Conservation (phyloP, 2,329 filamentous ascomycete genomes). For the Daldinia eschscholtzii region DNA sequence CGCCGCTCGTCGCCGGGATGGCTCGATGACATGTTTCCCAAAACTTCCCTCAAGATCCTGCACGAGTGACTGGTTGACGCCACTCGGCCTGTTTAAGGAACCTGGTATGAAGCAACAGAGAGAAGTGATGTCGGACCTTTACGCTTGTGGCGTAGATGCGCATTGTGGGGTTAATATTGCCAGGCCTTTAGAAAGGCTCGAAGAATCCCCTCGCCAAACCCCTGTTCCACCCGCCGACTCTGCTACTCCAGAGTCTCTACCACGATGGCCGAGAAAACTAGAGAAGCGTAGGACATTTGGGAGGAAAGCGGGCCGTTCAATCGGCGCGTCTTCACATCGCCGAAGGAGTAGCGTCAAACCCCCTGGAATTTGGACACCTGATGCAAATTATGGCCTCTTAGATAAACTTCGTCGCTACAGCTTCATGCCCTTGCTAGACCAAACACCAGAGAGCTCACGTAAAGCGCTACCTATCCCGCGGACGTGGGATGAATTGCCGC, state of each 20-base stretch:
- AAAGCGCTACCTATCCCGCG: conserved; percentile 3
- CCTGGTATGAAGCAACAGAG: conserved; percentile 15
- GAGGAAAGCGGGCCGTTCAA: conserved; percentile 35
- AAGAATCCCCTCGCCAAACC: conserved; percentile 38
- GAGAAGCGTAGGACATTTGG: neutral
- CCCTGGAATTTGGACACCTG: conserved; percentile 2
- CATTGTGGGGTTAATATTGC: conserved; percentile 41
- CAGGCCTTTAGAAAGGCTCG: conserved; percentile 34
- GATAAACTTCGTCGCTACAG: conserved; percentile 48
- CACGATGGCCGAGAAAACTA: conserved; percentile 17
- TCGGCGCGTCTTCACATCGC: conserved; percentile 41
- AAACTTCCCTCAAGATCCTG: conserved; percentile 45
- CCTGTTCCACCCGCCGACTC: conserved; percentile 13
- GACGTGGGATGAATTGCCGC: conserved; percentile 24
- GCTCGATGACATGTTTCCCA: conserved; percentile 46
- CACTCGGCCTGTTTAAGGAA: conserved; percentile 39
- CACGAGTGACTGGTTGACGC: conserved; percentile 50
- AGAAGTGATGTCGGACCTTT: conserved; percentile 38
- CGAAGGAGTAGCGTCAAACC: conserved; percentile 38
- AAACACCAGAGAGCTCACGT: conserved; percentile 44
- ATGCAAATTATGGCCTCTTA: conserved; percentile 30
- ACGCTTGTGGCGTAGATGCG: conserved; percentile 48
- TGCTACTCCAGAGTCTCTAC: neutral
- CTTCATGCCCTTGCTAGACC: conserved; percentile 47
- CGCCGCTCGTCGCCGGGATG: conserved; percentile 19